Evolutionary conservation across 192 early-diverging fungal genomes (phyloP).

Genomic region (Coemansia sp.): DNA sequence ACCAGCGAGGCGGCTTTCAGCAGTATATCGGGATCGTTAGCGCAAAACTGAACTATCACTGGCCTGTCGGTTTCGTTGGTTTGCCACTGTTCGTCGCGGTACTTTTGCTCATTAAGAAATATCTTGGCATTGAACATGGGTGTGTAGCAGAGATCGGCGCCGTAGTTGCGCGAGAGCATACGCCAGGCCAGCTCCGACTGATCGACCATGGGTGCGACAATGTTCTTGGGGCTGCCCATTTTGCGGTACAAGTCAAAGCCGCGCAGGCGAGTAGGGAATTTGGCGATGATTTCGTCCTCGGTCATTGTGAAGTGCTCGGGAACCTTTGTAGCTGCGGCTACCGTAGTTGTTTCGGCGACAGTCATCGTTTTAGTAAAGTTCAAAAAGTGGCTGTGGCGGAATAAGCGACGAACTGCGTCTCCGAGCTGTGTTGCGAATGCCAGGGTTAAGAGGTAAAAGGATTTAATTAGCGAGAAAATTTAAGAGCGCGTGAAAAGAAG

Average conservation of each 20-base stretch:
- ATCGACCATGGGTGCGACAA: constrained; percentile 98
- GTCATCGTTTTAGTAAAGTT: constrained; percentile 16
- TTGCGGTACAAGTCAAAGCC: constrained; percentile 82
- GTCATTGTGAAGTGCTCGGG: constrained; percentile 76
- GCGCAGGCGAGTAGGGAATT: constrained; percentile 62
- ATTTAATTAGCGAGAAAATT: neutral
- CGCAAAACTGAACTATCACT: constrained; percentile 94
- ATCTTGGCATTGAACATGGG: constrained; percentile 97
- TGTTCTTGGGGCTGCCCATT: constrained; percentile 73
- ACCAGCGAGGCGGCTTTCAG: constrained; percentile 84
- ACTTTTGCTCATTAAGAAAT: constrained; percentile 74
- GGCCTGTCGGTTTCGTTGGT: constrained; percentile 74
- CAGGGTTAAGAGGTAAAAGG: neutral
- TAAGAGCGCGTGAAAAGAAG: neutral
- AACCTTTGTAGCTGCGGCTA: constrained; percentile 85
- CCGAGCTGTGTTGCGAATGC: constrained; percentile 16
- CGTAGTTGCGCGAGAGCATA: constrained; percentile 84
- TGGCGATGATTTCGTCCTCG: constrained; percentile 52
- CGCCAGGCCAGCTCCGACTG: constrained; percentile 97
- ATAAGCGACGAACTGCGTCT: constrained; percentile 17
- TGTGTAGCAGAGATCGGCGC: constrained; percentile 90
- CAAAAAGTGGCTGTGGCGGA: constrained; percentile 2
- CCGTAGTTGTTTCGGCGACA: constrained; percentile 17
- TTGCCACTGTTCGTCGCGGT: constrained; percentile 77
- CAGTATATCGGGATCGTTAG: constrained; percentile 88